These are phyloP conservation scores for Globisporangium spiculum DNA, from an alignment of 352 stramenopile genomes.

Conservation along the genomic window DNA sequence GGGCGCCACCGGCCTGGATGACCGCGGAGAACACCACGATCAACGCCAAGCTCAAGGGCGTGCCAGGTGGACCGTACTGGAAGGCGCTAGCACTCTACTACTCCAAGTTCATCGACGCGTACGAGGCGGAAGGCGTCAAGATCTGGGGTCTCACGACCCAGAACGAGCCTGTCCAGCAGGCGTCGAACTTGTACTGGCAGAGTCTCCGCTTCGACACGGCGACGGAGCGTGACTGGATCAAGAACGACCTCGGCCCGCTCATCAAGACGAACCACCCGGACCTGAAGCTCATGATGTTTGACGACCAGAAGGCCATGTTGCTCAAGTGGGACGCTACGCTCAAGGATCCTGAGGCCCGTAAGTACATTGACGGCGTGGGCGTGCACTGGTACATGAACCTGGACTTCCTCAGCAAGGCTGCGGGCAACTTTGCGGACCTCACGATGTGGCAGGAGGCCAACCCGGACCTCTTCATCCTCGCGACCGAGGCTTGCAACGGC, in stretches of 20 bases:
- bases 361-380: conserved; percentile 81
- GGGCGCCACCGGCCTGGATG: conserved; percentile 87
- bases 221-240: conserved; percentile 65
- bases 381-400: conserved; percentile 88
- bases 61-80: conserved; percentile 58
- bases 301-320: conserved; percentile 81
- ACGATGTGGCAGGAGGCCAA: conserved; percentile 50
- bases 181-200: conserved; percentile 47
- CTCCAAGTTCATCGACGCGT: conserved; percentile 82
- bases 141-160: conserved; percentile 84
- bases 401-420: conserved; percentile 43
- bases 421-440: conserved; percentile 49
- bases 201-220: conserved; percentile 39
- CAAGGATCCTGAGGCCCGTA: conserved; percentile 39
- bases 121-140: conserved; percentile 64
- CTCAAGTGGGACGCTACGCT: conserved; percentile 41
- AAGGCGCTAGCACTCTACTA: conserved; percentile 85
- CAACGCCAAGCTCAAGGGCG: conserved; percentile 55
- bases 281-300: conserved; percentile 79
- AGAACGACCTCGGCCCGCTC: conserved; percentile 70
- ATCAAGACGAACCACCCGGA: conserved; percentile 65
- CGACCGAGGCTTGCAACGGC: conserved; percentile 75
- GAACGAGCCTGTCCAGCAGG: conserved; percentile 72
- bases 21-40: conserved; percentile 64
- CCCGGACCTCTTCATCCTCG: conserved; percentile 77